Base-by-base conservation (phyloP, 2,329 filamentous ascomycete species). In the Dactylellina haptotyla region DNA sequence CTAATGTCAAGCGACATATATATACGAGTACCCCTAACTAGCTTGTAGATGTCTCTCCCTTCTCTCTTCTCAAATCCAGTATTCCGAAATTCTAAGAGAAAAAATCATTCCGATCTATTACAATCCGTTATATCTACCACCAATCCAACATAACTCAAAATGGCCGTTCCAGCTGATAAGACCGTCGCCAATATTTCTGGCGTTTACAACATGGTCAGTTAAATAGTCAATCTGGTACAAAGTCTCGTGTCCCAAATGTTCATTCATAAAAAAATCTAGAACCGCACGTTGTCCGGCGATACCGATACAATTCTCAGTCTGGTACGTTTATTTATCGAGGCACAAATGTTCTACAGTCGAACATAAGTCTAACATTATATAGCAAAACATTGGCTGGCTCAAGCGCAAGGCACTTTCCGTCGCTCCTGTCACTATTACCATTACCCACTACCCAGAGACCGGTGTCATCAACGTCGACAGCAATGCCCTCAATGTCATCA, bases 381-480 rank as follows among this genome's bases (percentile, higher is more conserved):
- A 72, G 78, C 90, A 93, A 84, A 89, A 89, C 79, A 83, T 92
- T 73, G 83, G 87, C 80, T 94, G 87, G 86, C 77, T 93, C 56
- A 85, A 85, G 54, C 91, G 92, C 81, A 93, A 89, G 83, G 87
- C 86, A 72, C 87, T 96, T 80, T 81, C 84, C 77, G 80, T 88
- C 30, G 90, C 91, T 30, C 89, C 87, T 48, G 82, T 97, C 61
- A 89, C 87, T 34, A 85, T 82, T 0, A 75, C 79, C 65, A 64
- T 79, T 45, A 80, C 80, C 23, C 79, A 86, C 76, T 84, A 83
- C 79, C 79, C 79, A 32, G 82, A 84, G 32, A 79, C 79, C 20
- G 83, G 84, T 67, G 87, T 89, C 82, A 85, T 95, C 81, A 86
- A 90, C 81, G 88, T 93, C 79, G 85, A 87, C 67, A 92, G 96